Conservation (phyloP, 768 basidiomycete species). For the Sarcodon sp. region DNA sequence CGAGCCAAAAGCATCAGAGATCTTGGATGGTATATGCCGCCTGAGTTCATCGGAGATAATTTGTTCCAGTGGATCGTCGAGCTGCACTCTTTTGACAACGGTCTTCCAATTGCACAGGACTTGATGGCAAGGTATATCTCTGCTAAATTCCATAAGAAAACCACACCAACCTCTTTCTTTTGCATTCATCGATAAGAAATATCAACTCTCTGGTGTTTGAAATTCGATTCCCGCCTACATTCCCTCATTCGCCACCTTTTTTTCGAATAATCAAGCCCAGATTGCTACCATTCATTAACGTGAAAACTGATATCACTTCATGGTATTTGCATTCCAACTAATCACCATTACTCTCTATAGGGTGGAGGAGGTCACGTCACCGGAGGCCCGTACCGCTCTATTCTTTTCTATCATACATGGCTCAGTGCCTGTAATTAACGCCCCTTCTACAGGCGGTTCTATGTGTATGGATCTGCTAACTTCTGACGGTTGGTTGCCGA, state of each 20-base stretch:
- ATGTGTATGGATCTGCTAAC: constrained; percentile 69
- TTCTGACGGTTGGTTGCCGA: constrained; percentile 60
- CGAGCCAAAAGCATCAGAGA: constrained; percentile 30
- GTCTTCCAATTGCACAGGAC: constrained; percentile 49
- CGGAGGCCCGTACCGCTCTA: constrained; percentile 25
- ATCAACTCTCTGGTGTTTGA: constrained; percentile 62
- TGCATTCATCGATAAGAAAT: constrained; percentile 19
- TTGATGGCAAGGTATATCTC: constrained; percentile 31
- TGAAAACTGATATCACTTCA: constrained; percentile 2
- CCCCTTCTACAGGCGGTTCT: constrained; percentile 36
- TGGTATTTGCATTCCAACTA: no score
- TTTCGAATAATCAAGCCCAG: constrained; percentile 66
- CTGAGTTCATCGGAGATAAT: constrained; percentile 53
- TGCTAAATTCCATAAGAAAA: no score
- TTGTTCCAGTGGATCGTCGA: constrained; percentile 67
- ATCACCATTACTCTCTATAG: constrained; percentile 1
- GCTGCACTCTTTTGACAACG: constrained; percentile 54
- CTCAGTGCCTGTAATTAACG: background rate
- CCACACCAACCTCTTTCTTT: background rate
- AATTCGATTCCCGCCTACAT: constrained; percentile 53
- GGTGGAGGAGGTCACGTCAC: constrained; percentile 66
- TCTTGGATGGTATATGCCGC: constrained; percentile 63
- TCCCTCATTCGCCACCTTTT: constrained; percentile 62
- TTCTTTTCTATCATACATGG: background rate
- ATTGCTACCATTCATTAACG: constrained; percentile 52